Evolutionary conservation across 257 asterid species (phyloP), one percentile per base, ranked within the genome.

Genomic region (Vinca minor): DNA sequence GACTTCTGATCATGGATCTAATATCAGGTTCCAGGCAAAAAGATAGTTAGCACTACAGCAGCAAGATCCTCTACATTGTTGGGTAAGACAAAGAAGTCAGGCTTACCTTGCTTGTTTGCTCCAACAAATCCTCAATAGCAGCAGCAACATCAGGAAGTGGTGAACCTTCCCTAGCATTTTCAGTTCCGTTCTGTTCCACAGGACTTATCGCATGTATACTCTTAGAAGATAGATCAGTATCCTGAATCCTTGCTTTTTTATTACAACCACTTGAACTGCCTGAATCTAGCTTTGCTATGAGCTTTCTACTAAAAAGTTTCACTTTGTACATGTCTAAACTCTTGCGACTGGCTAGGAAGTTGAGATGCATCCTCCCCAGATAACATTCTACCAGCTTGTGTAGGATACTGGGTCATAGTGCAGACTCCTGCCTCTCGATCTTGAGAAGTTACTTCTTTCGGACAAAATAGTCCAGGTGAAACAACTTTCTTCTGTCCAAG

Each of bases 41-140:
- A n/a, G 76, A 32, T 54, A 56, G 35, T 18, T 5, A 29, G n/a
- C n/a, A n/a, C n/a, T n/a, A n/a, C n/a, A n/a, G 55, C 28, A 66
- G 11, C 38, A 35, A 62, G 21, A 62, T 15, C 39, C 31, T 50
- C 46, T 32, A 23, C 8, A 38, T 62, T 17, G 38, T 32, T 61
- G 34, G 28, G 48, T 23, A 62, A 44, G 28, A 62, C 31, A 23
- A 1, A 69, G 69, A 65, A 63, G 71, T 44, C 59, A 31, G 63
- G 47, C 52, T 69, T 67, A 92, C 98, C 95, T 87, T 87, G 81
- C 85, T 89, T 23, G 98, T 89, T 76, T 89, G 91, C 83, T 85
- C 96, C 73, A 92, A 71, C 73, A 89, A 77, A 82, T 89, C 95
- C 76, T 87, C 98, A 71, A 92, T 87, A 35, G 86, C 95, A 47